Evolutionary conservation across 495 filamentous ascomycete species (phyloP), one percentile per base, ranked within the genome.

Genomic region (Aspergillus sclerotiicarbonarius): DNA sequence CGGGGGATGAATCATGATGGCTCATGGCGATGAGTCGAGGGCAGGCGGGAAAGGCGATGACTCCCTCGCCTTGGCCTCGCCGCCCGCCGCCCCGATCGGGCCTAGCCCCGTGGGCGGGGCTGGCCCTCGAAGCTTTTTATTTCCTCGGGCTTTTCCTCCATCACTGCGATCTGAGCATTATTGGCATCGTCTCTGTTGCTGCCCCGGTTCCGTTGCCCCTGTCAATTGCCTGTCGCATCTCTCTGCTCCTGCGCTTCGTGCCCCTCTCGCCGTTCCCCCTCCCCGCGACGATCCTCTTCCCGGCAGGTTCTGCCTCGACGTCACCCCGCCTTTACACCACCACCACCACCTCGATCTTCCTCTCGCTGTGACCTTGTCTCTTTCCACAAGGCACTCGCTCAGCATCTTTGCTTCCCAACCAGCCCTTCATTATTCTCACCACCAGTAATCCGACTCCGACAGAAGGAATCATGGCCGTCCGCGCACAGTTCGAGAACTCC

Each of bases 401-500:
- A 13, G 10, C 41, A 33, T 50, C 37, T 43, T 54, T 41, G 29
- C 46, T 15, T 32, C 43, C 43, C 6, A 4, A 19, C 3, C 8
- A 20, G 16, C 45, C 7, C 21, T 43, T 30, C 37, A 20, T 25
- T 47, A 37, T 37, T 37, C 13, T 37, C 33, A 37, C 33, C 33
- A 37, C 37, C 37, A 6, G 37, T 41, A n/a, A 41, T n/a, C 37
- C 37, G 37, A 41, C 13, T 41, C 37, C 37, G 37, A 32, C 29
- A 29, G 29, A 50, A 31, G 20, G 30, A 62, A 68, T 56, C 68
- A 92, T 92, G 89, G 86, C 89, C 76, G 89, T 92, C 50, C 86
- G 89, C 71, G 88, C 89, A 55, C 87, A 94, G 79, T 98, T 98
- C 71, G 94, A 98, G 78, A 97, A 96, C 78, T 96, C 91, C 62